Percentiles rank a stretch among this genome's conserved stretches.
These are phyloP conservation scores for Cyclotella distinguenda DNA, from an alignment of 108 stramenopile genomes.

Conservation along the genomic window DNA sequence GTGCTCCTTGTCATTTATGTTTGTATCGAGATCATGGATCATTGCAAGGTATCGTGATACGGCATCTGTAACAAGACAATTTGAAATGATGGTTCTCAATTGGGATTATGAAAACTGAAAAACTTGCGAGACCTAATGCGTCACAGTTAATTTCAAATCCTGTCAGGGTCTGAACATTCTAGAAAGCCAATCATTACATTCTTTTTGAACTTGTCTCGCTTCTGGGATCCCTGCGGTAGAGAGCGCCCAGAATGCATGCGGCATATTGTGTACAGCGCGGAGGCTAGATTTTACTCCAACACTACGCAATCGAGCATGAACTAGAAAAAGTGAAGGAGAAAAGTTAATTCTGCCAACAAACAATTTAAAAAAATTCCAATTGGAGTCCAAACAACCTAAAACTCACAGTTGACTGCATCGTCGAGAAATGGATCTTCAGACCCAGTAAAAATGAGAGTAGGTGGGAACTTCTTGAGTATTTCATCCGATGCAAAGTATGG, in stretches of 20 bases:
- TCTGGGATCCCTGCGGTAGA: conserved; percentile 78
- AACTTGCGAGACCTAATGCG: too few species aligned
- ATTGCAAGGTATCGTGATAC: background rate
- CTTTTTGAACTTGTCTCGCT: conserved; percentile 63
- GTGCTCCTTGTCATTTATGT: too few species aligned
- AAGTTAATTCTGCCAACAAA: background rate
- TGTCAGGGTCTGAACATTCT: conserved; percentile 34
- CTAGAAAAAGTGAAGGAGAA: background rate
- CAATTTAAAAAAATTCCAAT: background rate
- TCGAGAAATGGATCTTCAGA: conserved; percentile 86
- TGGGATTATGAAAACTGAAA: too few species aligned
- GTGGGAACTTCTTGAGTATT: conserved; percentile 60
- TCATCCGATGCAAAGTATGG: conserved; percentile 75
- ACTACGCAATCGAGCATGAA: conserved; percentile 67
- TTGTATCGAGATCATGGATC: background rate
- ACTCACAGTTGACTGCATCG: conserved; percentile 69
- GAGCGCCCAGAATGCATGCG: conserved; percentile 83
- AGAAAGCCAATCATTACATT: conserved; percentile 58
- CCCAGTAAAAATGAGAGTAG: conserved; percentile 63
- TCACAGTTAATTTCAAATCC: too few species aligned
- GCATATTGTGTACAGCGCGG: conserved; percentile 69
- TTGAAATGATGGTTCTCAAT: background rate
- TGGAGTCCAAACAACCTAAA: too few species aligned
- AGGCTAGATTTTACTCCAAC: conserved; percentile 67
- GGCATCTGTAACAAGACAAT: background rate